Conservation (phyloP, 345 rosid species). For the Gossypium australe region DNA sequence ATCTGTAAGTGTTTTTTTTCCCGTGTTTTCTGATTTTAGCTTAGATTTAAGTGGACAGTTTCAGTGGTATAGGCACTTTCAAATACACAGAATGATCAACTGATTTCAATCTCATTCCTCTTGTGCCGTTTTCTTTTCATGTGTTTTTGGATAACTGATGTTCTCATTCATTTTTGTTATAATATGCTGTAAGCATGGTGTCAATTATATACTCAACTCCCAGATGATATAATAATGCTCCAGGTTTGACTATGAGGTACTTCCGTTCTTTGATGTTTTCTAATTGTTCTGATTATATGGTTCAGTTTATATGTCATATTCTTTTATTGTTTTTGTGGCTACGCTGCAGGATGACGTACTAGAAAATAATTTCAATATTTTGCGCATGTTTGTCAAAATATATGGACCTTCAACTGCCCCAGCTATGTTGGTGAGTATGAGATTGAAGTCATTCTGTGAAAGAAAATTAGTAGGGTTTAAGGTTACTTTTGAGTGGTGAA, state of each 20-base stretch:
- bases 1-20: constrained; percentile 30
- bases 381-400: constrained; percentile 76
- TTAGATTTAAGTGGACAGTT: neutral
- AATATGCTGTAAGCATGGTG: constrained; percentile 22
- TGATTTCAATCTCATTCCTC: neutral
- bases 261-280: constrained; percentile 5
- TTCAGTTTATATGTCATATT: neutral
- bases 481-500: neutral
- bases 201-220: constrained; percentile 17
- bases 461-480: neutral
- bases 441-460: neutral
- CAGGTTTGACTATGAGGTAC: constrained; percentile 88
- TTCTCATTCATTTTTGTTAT: constrained; percentile 13
- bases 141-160: constrained; percentile 12
- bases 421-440: constrained; percentile 53
- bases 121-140: neutral
- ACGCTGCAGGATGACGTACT: constrained; percentile 66
- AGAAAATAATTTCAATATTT: constrained; percentile 70
- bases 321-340: constrained; percentile 13
- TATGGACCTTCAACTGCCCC: constrained; percentile 72
- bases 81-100: neutral
- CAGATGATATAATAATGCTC: constrained; percentile 17
- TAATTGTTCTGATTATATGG: neutral
- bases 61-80: neutral
- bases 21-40: neutral